Base-by-base conservation (phyloP, 257 asterid species). In the Osmanthus fragrans region DNA sequence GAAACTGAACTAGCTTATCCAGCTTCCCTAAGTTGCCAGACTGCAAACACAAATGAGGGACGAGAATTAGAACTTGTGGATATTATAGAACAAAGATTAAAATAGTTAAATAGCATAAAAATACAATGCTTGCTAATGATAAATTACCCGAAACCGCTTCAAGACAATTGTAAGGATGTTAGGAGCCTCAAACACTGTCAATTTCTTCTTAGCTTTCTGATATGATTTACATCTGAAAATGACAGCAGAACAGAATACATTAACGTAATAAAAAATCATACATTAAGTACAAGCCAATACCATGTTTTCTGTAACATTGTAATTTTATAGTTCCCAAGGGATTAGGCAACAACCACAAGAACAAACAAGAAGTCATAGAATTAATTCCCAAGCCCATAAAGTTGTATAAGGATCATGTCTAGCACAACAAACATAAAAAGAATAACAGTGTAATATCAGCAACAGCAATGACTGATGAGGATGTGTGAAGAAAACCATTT, bases 141-240 rank as follows among this genome's bases (percentile, higher is more conserved):
- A 10, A 66, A 33, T 73, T 85, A 85, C 91, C 91, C 63, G 84
- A 74, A 89, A 89, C 25, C 94, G 82, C 87, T 89, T 89, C 65
- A 89, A 78, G 69, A 85, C 92, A 60, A 89, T 76, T 25, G 94
- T 87, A 60, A 89, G 92, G 73, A 89, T 78, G 60, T 89, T 89
- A 30, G 94, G 94, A 74, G 94, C 94, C 84, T 86, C 90, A 47
- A 81, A 81, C 19, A 89, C 81, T 0, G 86, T 83, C 83, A 89
- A 71, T 79, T 84, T 89, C 89, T 89, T 89, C 85, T 79, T 86
- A 33, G 94, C 94, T 81, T 86, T 89, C 87, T 89, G 87, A 82
- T 89, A 85, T 30, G 94, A 89, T 85, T 89, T 89, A 30, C 94
- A 89, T 75, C 94, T 89, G 87, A 74, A 70, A 63, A 85, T 18